Base-by-base conservation (phyloP, 176 grass and related monocot species). In the Hyparrhenia diplandra region DNA sequence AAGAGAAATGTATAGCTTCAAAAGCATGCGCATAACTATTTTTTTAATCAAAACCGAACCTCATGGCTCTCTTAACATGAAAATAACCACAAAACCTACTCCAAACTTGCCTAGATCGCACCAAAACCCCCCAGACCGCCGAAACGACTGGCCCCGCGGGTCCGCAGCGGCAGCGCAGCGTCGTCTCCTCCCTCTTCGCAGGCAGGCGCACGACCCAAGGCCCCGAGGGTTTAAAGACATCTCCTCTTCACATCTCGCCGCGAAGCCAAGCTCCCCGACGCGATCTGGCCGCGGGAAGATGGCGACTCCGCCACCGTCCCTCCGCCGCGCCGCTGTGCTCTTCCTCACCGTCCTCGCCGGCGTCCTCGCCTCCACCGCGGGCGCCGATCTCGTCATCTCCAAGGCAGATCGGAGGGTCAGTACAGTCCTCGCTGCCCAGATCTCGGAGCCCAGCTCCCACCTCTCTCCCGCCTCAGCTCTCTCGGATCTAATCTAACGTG, bases 381-480 rank as follows among this genome's bases (percentile, higher is more conserved):
- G 79, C 54, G 90, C 97, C 43, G 97, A 99, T 85, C 93, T 99
- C 68, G 87, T 96, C 67, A 82, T 96, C 89, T 83, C 87, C 43
- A 94, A 75, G 73, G 87, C 85, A 58, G 97, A 96, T 73, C 89
- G 93, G 85, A 84, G 84, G 90, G 97, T 96, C 74, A 87, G 87
- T 83, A 5, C 67, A 17, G 51, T 79, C 62, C 41, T 73, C 31
- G 12, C 17, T 65, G 84, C 34, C 17, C 83, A 78, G 84, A 80
- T 87, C 84, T 74, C 84, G 40, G 64, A 0, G 24, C 45, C 27
- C 35, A 21, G 20, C 57, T 43, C 77, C 43, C 43, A 13, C 67
- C 40, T 73, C 59, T 25, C 28, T 5, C 10, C 6, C 10, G 54
- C 8, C 21, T 67, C 66, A 9, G 3, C 11, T 30, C 2, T 4